Conservation (phyloP, 306 rosid genomes). For the Corylus heterophylla region DNA sequence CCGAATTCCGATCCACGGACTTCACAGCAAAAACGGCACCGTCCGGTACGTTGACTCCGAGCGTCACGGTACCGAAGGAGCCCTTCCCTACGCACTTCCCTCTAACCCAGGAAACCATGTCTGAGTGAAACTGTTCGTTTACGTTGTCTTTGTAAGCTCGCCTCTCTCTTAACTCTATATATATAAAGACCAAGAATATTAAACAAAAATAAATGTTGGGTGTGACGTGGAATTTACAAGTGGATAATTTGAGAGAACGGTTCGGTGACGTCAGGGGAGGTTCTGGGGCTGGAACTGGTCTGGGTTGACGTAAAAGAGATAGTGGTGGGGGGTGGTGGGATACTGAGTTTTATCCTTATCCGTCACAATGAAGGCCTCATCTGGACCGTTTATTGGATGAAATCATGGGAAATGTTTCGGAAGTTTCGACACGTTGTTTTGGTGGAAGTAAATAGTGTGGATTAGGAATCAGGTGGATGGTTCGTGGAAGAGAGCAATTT, state of each 20-base stretch:
- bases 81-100: slow-evolving; percentile 75
- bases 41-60: slow-evolving; percentile 49
- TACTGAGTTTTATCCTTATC: slow-evolving; percentile 61
- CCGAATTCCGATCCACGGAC: slow-evolving; percentile 53
- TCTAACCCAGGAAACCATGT: slow-evolving; percentile 67
- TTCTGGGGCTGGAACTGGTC: slow-evolving; percentile 29
- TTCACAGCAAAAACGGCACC: slow-evolving; percentile 71
- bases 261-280: slow-evolving; percentile 43
- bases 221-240: slow-evolving; percentile 50
- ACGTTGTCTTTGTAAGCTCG: not conserved
- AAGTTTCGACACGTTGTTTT: slow-evolving; percentile 52
- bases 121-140: not conserved
- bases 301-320: slow-evolving; percentile 30
- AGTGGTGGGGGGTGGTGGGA: not conserved
- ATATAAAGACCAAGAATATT: slow-evolving; percentile 9
- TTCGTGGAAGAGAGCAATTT: slow-evolving; percentile 22
- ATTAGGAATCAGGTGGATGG: not conserved
- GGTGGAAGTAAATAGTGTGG: not conserved
- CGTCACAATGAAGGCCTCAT: slow-evolving; percentile 12
- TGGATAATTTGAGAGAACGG: slow-evolving; percentile 48
- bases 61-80: slow-evolving; percentile 62
- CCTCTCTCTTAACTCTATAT: slow-evolving; percentile 19
- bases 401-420: not conserved
- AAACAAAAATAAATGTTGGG: not conserved
- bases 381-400: slow-evolving; percentile 20